A percentile compares a stretch with the other conserved stretches of the same genome.
Conservation (phyloP, 2,329 filamentous ascomycete species). For the Cercospora nicotianae region DNA sequence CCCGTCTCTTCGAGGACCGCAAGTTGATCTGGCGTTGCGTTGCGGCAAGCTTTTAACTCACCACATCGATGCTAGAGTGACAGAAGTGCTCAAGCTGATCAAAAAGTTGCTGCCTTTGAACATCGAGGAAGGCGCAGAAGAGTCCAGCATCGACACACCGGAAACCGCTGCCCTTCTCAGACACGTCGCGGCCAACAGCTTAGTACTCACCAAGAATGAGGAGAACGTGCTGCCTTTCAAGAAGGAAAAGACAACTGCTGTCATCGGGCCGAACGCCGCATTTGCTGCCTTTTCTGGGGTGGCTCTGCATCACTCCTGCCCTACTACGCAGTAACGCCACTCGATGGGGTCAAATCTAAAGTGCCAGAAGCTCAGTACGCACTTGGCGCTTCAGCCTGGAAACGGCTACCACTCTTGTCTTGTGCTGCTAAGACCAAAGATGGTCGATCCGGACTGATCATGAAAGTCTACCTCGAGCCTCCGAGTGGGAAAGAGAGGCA, state of each 20-base stretch:
- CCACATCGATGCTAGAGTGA: constrained; percentile 58
- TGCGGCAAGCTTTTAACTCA: constrained; percentile 34
- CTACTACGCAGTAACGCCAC: constrained; percentile 39
- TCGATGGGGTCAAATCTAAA: constrained; percentile 35
- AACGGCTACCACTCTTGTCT: constrained; percentile 34
- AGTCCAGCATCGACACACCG: constrained; percentile 35
- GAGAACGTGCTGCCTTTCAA: constrained; percentile 62
- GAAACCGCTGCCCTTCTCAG: constrained; percentile 37
- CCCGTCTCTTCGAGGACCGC: constrained; percentile 53
- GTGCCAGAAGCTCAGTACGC: constrained; percentile 27
- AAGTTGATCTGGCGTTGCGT: constrained; percentile 34
- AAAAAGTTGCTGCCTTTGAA: constrained; percentile 40
- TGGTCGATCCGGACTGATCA: constrained; percentile 31
- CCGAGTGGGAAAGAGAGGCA: constrained; percentile 47
- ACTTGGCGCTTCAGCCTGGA: constrained; percentile 33
- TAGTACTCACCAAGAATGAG: constrained; percentile 64
- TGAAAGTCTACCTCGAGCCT: constrained; percentile 49
- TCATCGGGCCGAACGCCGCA: constrained; percentile 74
- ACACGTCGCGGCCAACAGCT: constrained; percentile 31
- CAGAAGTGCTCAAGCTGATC: constrained; percentile 61
- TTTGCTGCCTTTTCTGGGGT: constrained; percentile 55
- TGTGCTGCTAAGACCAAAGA: constrained; percentile 26
- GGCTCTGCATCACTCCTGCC: constrained; percentile 38
- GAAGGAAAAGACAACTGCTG: constrained; percentile 67
- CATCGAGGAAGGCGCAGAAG: constrained; percentile 35